Evolutionary conservation across 352 stramenopile genomes (phyloP).

Genomic region (Thalassiosira mediterranea): DNA sequence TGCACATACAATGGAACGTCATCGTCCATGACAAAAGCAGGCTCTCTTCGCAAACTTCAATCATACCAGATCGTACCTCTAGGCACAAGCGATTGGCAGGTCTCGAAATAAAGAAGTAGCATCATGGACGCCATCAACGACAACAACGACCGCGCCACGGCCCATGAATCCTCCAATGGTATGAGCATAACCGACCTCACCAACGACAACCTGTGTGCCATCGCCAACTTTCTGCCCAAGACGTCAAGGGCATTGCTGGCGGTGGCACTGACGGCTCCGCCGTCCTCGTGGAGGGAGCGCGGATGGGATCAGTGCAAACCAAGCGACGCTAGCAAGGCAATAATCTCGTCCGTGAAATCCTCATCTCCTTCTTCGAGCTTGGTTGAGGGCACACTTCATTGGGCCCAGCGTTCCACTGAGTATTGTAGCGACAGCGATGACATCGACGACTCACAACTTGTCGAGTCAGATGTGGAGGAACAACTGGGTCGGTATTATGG

Average conservation of each 20-base stretch:
- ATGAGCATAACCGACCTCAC: not conserved
- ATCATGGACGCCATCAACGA: not conserved
- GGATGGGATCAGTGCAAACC: not conserved
- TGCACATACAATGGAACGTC: too few relatives aligned
- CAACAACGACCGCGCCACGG: not conserved
- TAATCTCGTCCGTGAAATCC: not conserved
- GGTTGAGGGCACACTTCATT: not conserved
- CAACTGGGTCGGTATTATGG: not conserved
- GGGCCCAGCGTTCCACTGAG: not conserved
- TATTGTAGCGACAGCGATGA: not conserved
- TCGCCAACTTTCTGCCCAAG: conserved; percentile 9
- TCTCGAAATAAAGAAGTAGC: too few relatives aligned
- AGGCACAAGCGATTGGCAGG: too few relatives aligned
- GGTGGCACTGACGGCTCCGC: not conserved
- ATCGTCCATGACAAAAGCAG: too few relatives aligned
- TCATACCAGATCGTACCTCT: too few relatives aligned
- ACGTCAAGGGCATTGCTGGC: conserved; percentile 1
- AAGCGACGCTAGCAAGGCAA: not conserved
- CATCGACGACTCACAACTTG: not conserved
- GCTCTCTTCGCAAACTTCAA: too few relatives aligned
- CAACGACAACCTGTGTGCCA: not conserved
- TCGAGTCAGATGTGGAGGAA: not conserved
- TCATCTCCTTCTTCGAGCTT: too few relatives aligned
- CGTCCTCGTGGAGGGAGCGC: not conserved
- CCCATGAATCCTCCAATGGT: not conserved